These are phyloP conservation scores for Cucumis melo DNA, from an alignment of 306 rosid genomes.

Conservation along the genomic window DNA sequence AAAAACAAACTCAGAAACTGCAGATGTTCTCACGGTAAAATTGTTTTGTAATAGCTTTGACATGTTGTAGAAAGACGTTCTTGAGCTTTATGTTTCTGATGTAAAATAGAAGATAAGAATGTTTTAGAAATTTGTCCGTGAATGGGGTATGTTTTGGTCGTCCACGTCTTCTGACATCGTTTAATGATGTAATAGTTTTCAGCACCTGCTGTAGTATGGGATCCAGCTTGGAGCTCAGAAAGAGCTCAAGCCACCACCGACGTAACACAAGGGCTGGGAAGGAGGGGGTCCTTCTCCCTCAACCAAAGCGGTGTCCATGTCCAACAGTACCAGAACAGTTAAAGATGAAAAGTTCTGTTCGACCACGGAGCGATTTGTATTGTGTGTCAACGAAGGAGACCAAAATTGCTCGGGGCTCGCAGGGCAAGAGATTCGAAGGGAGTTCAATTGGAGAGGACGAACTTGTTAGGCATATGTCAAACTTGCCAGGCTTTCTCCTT, in stretches of 20 bases:
- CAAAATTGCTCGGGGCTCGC: not conserved
- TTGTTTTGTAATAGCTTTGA: not conserved
- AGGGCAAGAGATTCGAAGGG: conserved; percentile 22
- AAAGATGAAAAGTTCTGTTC: conserved; percentile 19
- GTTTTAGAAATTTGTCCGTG: conserved; percentile 9
- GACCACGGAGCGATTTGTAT: conserved; percentile 16
- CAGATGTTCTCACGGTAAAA: not conserved
- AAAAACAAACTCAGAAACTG: not conserved
- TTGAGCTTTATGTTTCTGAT: not conserved
- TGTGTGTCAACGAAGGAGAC: conserved; percentile 16
- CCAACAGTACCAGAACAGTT: conserved; percentile 17
- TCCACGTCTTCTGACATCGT: not conserved
- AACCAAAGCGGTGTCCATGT: conserved; percentile 13
- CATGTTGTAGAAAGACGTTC: not conserved
- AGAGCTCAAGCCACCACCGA: conserved; percentile 31
- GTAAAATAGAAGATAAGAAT: conserved; percentile 4
- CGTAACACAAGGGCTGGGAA: conserved; percentile 23
- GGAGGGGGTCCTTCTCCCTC: conserved; percentile 21
- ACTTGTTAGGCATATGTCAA: conserved; percentile 84
- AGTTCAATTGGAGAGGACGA: conserved; percentile 43
- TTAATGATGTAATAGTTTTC: conserved; percentile 11
- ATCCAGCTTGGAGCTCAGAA: conserved; percentile 28
- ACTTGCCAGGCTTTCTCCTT: conserved; percentile 68
- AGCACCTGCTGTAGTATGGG: conserved; percentile 35
- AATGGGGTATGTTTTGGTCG: not conserved